Base-by-base conservation (phyloP, 306 rosid genomes). In the Rosa chinensis region DNA sequence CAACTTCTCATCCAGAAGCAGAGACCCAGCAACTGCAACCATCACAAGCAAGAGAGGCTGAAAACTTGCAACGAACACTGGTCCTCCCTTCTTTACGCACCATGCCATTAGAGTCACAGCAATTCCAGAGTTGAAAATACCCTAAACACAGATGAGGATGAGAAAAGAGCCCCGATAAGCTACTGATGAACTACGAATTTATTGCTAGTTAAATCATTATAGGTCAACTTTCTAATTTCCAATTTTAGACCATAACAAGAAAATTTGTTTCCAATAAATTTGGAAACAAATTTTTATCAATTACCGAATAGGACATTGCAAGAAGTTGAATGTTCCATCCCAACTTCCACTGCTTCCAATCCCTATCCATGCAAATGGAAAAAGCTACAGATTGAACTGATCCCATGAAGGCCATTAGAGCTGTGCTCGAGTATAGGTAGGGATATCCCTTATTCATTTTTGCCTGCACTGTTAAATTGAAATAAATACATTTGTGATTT, bases 361-460 rank as follows among this genome's bases (percentile, higher is more conserved):
- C 52, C 70, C 70, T 82, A 45, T 77, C 78, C 8, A 73, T 35
- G 10, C 68, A 82, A 25, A 82, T 9, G 17, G 74, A 74, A 61
- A 58, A 76, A 10, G 9, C 74, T 11, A 71, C 56, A 5, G 85
- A 32, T 16, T 82, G 85, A 17, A 82, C 13, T n/a, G 81, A 42
- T 64, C 75, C 85, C 78, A 82, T 77, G 35, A 73, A 0, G 42
- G 77, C 73, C 75, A 86, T 88, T 21, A 90, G 80, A 6, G 85
- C 85, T 0, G 87, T 79, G 59, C 79, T 75, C 1, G 93, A 78
- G 76, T 82, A 84, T 63, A 82, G 79, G 74, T 85, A 77, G 2
- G 89, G 91, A 72, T 75, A 87, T 32, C 44, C 39, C 69, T 76
- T 40, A 32, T 81, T 78, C 87, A 89, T 80, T 86, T 80, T 87